Conservation (phyloP, 2,329 filamentous ascomycete genomes). For the Thelonectria rubi region DNA sequence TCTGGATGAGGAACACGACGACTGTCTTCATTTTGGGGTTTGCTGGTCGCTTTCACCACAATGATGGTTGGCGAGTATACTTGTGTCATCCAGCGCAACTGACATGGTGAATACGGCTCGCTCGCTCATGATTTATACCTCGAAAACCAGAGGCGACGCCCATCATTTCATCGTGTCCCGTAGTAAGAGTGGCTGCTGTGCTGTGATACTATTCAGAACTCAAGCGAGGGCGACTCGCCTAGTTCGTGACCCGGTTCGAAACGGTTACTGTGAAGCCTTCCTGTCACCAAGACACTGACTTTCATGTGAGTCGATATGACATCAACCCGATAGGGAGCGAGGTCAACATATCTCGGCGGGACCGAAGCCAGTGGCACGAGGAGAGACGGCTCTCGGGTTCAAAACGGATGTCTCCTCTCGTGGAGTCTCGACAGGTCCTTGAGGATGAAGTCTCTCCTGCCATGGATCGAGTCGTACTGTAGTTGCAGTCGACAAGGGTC, state of each 20-base stretch:
- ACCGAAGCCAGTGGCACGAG: not conserved
- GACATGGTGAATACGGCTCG: not conserved
- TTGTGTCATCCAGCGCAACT: not conserved
- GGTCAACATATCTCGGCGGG: not conserved
- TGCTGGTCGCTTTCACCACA: not conserved
- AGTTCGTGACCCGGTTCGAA: not conserved
- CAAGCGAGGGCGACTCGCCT: slow-evolving; percentile 13
- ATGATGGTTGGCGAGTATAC: not conserved
- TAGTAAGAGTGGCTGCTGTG: not conserved
- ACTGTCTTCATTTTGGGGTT: slow-evolving; percentile 15
- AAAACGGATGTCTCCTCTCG: slow-evolving; percentile 7
- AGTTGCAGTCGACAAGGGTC: slow-evolving; percentile 17
- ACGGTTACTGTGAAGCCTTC: not conserved
- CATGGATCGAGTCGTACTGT: slow-evolving; percentile 5
- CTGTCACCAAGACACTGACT: not conserved
- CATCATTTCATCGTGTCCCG: not conserved
- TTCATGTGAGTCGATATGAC: slow-evolving; percentile 10
- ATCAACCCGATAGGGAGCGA: slow-evolving; percentile 4
- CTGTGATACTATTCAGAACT: not conserved
- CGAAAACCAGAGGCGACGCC: not conserved
- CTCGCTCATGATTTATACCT: slow-evolving; percentile 15
- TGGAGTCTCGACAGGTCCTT: slow-evolving; percentile 4
- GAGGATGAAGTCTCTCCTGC: slow-evolving; percentile 12
- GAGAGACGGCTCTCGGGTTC: slow-evolving; percentile 6
- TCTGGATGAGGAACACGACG: slow-evolving; percentile 3